Evolutionary conservation across 1,284 basidiomycete species (phyloP), one percentile per base, ranked within the genome.

Genomic region (Sutorius eximius): DNA sequence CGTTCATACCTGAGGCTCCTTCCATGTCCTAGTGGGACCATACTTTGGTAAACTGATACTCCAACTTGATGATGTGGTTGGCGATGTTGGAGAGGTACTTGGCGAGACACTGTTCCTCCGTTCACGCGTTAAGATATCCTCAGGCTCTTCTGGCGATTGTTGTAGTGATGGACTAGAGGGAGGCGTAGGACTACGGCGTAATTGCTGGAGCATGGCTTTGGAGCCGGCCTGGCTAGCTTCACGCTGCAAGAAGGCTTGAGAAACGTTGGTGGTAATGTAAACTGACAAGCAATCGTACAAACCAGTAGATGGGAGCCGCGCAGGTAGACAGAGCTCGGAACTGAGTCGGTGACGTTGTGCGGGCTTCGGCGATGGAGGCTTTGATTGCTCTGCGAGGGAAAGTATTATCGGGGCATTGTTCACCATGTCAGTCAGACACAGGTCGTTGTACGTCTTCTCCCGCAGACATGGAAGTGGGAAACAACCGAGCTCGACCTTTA

Each of bases 251-350:
- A 88, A 85, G 51, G 80, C 87, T 88, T 72, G 48, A 64, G 62
- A 64, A 55, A 56, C 30, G 59, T 64, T 63, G 58, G 67, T 33
- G 51, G 59, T 61, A 52, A 51, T 53, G 52, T 56, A 18, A 29
- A 43, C 27, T 20, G 38, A 57, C 49, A 48, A 37, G 49, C 42
- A 16, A 46, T 51, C 16, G 43, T 48, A 75, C 78, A 52, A 61
- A 86, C 88, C 78, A 53, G 71, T 80, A 16, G 82, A 80, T 20
- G 89, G 89, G 40, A 91, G 75, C n/a, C 87, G 77, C 45, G 77
- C 79, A 42, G 82, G 83, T 41, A 91, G 75, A 69, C 85, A 87
- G 51, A 80, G 80, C n/a, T 81, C 74, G 5, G 80, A 77, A 12
- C 60, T 58, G 5, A 82, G 57, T 43, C 75, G 77, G 60, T 67